phyloP scores from a whole-genome alignment of 202 grass and related monocot genomes.

The Setaria italica region DNA sequence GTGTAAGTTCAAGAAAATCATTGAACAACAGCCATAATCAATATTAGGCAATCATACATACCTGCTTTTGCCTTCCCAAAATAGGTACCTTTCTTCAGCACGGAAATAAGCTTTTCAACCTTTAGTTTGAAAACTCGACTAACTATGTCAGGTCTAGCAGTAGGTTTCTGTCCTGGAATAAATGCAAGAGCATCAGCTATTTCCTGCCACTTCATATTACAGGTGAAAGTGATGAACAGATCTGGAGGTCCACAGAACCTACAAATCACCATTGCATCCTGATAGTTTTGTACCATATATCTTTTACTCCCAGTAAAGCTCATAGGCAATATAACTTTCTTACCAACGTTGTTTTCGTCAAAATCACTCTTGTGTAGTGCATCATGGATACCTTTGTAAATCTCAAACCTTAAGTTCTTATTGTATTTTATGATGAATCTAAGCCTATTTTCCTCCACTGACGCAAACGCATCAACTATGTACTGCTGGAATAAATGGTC shows the following conservation, averaged over 20 bases:
- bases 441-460: neutral
- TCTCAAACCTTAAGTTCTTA: neutral
- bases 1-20: neutral
- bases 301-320: slow-evolving; percentile 10
- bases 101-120: neutral
- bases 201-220: slow-evolving; percentile 15
- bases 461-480: slow-evolving; percentile 9
- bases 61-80: neutral
- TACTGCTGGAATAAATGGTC: slow-evolving; percentile 8
- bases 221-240: slow-evolving; percentile 32
- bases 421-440: slow-evolving; percentile 5
- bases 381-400: slow-evolving; percentile 6
- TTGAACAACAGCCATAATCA: neutral
- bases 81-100: neutral
- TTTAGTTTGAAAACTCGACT: slow-evolving; percentile 16
- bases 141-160: slow-evolving; percentile 1
- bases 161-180: neutral
- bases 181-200: neutral
- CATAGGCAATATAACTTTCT: slow-evolving; percentile 7
- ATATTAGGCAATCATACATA: neutral
- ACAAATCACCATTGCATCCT: slow-evolving; percentile 27
- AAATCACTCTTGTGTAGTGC: slow-evolving; percentile 10
- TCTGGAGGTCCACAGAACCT: neutral
- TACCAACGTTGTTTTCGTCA: neutral
- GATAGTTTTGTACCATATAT: slow-evolving; percentile 31